Base-by-base conservation (phyloP, 2,329 filamentous ascomycete genomes). In the Ceratocystis cubensis region DNA sequence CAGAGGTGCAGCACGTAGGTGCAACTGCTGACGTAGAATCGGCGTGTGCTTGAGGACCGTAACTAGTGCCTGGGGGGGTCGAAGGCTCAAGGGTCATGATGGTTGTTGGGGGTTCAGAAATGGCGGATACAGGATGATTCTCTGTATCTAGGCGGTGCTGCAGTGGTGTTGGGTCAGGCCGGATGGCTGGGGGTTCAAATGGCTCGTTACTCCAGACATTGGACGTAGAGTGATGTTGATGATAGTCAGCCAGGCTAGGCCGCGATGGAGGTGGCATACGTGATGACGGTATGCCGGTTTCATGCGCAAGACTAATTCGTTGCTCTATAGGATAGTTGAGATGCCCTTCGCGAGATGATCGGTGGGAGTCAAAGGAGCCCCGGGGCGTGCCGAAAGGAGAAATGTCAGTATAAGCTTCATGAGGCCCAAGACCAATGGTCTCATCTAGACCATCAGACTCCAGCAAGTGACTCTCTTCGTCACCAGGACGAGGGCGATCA, bases 391-490 rank as follows among this genome's bases (percentile, higher is more conserved):
- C 59, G 1, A 50, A 65, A 25, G 66, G 63, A 22, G 64, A 64
- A 5, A 72, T 66, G 10, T 69, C 68, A 5, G 67, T 56, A 44
- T 53, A 62, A 13, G 64, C 41, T 28, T 68, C 66, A 70, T 80
- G 85, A 53, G 82, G 75, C 1, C 75, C 73, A 22, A 87, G 79
- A 46, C 82, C 81, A 63, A 87, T 86, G 13, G 82, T 84, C 70
- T 87, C 86, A 69, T 87, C 84, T 17, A 84, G 78, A 45, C 83
- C 83, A 57, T 85, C 83, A 33, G 76, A 76, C 53, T 85, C 81
- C 17, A 83, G 71, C 6, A 73, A 69, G n/a, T 83, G 81, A 20
- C 73, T 20, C 6, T 86, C 83, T 2, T 84, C 81, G n/a, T 82
- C 79, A 20, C 82, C 82, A 10, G 80, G 77, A 15, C 75, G 77